Evolutionary conservation across 805 yeast species (phyloP).

Genomic region (Kazachstania taianensis): DNA sequence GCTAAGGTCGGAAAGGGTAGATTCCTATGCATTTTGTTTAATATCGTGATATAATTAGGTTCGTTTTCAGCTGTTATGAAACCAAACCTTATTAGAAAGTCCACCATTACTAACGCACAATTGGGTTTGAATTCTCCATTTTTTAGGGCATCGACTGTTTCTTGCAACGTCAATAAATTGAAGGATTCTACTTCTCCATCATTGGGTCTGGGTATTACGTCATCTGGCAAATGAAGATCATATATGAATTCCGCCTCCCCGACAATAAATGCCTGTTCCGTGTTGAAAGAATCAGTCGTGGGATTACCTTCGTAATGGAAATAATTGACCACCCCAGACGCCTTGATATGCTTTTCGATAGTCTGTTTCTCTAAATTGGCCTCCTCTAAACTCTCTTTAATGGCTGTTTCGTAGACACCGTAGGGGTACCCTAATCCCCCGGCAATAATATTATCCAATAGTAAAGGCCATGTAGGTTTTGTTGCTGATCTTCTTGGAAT

Average conservation of each 20-base stretch:
- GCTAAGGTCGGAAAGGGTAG: conserved; percentile 52
- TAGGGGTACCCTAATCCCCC: conserved; percentile 87
- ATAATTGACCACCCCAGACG: conserved; percentile 66
- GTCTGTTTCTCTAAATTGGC: conserved; percentile 60
- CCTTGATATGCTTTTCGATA: conserved; percentile 34
- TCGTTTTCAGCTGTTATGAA: conserved; percentile 55
- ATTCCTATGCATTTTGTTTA: conserved; percentile 50
- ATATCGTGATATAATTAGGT: conserved; percentile 52
- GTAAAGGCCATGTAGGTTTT: conserved; percentile 83
- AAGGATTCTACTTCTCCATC: conserved; percentile 77
- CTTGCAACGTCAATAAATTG: conserved; percentile 47
- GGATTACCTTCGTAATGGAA: conserved; percentile 33
- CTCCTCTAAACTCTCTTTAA: conserved; percentile 85
- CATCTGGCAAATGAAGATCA: conserved; percentile 51
- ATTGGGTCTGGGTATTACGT: conserved; percentile 43
- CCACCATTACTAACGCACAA: conserved; percentile 69
- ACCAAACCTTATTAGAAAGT: conserved; percentile 84
- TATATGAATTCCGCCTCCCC: conserved; percentile 82
- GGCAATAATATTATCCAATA: conserved; percentile 88
- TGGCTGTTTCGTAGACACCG: conserved; percentile 62
- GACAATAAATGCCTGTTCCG: conserved; percentile 54
- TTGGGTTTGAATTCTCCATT: conserved; percentile 77
- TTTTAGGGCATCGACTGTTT: conserved; percentile 41
- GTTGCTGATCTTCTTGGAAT: conserved; percentile 68
- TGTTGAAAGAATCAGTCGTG: conserved; percentile 20